Percentiles rank a stretch among this genome's conserved stretches.
These are phyloP conservation scores for Cyclotella baltica DNA, from an alignment of 108 stramenopile species.

Conservation along the genomic window DNA sequence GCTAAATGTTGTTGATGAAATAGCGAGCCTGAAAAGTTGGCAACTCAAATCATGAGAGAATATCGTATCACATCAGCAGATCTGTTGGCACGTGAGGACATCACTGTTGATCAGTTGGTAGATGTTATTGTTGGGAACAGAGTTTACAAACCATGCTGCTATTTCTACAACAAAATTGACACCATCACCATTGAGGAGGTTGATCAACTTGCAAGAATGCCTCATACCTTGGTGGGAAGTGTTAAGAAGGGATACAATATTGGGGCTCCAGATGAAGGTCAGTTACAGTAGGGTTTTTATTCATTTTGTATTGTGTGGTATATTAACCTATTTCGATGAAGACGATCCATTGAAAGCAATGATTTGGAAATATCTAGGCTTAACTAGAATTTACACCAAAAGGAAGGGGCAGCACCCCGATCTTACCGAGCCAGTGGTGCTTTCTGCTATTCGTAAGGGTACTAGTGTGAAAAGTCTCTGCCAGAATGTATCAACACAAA, in stretches of 20 bases:
- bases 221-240: slow-evolving; percentile 94
- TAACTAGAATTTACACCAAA: slow-evolving; percentile 98
- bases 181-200: slow-evolving; percentile 98
- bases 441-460: slow-evolving; percentile 91
- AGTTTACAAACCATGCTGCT: slow-evolving; percentile 94
- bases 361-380: slow-evolving; percentile 97
- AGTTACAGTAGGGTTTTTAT: no score
- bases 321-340: slow-evolving; percentile 20
- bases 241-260: slow-evolving; percentile 90
- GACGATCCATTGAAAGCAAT: slow-evolving; percentile 79
- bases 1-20: background rate
- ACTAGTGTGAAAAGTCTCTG: slow-evolving; percentile 81
- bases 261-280: slow-evolving; percentile 66
- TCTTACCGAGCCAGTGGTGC: slow-evolving; percentile 96
- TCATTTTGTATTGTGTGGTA: no score
- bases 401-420: slow-evolving; percentile 95
- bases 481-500: slow-evolving; percentile 82
- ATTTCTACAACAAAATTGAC: slow-evolving; percentile 99
- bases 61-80: slow-evolving; percentile 96
- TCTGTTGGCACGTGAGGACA: slow-evolving; percentile 95
- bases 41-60: slow-evolving; percentile 88
- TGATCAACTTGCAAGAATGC: slow-evolving; percentile 95
- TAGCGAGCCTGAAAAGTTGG: slow-evolving; percentile 85
- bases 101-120: slow-evolving; percentile 95
- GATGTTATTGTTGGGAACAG: slow-evolving; percentile 98